Conservation (phyloP, 164 flowering plant genomes). For the Dillenia suffruticosa region DNA sequence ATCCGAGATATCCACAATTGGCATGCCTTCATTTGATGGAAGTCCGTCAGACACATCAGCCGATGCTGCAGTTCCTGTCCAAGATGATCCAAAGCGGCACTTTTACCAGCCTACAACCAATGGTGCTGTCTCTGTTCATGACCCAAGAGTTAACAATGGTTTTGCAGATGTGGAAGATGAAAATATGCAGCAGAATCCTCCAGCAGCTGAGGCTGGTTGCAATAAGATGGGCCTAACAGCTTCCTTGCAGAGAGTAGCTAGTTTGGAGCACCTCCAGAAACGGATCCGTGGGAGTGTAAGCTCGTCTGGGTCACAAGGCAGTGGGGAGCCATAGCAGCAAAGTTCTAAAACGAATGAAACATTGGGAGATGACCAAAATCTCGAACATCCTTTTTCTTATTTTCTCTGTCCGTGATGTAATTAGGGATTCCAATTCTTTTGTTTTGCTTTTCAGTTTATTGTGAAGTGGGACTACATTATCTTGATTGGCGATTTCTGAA, state of each 20-base stretch:
- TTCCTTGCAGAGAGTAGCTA: slow-evolving; percentile 85
- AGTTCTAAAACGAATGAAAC: too few species aligned
- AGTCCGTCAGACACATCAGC: slow-evolving; percentile 64
- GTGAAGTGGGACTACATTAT: too few species aligned
- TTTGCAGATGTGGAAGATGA: slow-evolving; percentile 30
- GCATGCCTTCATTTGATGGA: slow-evolving; percentile 43
- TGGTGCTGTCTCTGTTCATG: slow-evolving; percentile 19
- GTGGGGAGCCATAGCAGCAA: slow-evolving; percentile 24
- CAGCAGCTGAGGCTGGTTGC: slow-evolving; percentile 12
- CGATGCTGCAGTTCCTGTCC: slow-evolving; percentile 70
- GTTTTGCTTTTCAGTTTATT: too few species aligned
- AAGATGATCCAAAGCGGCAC: slow-evolving; percentile 47
- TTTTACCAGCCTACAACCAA: slow-evolving; percentile 37
- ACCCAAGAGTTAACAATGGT: slow-evolving; percentile 30
- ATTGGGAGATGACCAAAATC: too few species aligned
- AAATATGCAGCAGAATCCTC: slow-evolving; percentile 28
- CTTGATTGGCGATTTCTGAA: too few species aligned
- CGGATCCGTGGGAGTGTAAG: slow-evolving; percentile 54
- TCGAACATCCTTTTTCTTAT: too few species aligned
- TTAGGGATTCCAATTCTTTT: too few species aligned
- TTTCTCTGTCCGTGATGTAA: too few species aligned
- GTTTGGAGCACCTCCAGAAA: slow-evolving; percentile 91
- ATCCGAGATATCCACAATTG: slow-evolving; percentile 54
- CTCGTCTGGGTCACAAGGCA: slow-evolving; percentile 23
- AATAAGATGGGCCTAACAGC: slow-evolving; percentile 57